phyloP scores from a whole-genome alignment of 2,329 filamentous ascomycete genomes.

The Cladophialophora exuberans region DNA sequence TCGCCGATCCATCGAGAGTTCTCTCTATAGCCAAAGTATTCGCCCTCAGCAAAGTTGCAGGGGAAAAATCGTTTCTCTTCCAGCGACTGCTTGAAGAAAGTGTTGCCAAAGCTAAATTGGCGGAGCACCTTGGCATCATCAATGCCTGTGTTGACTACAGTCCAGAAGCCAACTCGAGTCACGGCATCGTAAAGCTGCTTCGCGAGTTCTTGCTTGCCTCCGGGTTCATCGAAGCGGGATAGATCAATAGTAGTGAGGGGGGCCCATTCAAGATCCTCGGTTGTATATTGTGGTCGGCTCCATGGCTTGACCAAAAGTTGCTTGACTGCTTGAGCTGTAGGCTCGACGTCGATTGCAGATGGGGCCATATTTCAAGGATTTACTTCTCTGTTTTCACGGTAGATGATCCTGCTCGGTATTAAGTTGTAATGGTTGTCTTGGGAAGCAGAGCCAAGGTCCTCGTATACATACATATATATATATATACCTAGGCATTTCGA shows the following conservation, averaged over 20 bases:
- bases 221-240: conserved; percentile 56
- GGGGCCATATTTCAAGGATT: conserved; percentile 9
- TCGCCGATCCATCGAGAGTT: conserved; percentile 42
- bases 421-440: neutral
- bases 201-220: conserved; percentile 58
- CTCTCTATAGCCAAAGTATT: conserved; percentile 41
- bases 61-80: conserved; percentile 60
- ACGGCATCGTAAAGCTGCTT: conserved; percentile 60
- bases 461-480: neutral
- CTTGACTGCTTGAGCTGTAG: conserved; percentile 1
- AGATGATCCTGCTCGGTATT: neutral
- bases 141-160: conserved; percentile 32
- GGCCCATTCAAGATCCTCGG: conserved; percentile 48
- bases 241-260: conserved; percentile 61
- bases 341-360: conserved; percentile 9
- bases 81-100: conserved; percentile 43
- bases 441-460: neutral
- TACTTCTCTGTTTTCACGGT: too few species aligned
- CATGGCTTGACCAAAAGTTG: conserved; percentile 45
- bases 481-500: neutral
- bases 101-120: conserved; percentile 37
- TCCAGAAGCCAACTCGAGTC: conserved; percentile 39
- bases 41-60: conserved; percentile 38
- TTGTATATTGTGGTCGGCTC: conserved; percentile 35
- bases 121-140: conserved; percentile 35